Evolutionary conservation across 2,329 filamentous ascomycete genomes (phyloP).

Genomic region (Fusarium domesticum): DNA sequence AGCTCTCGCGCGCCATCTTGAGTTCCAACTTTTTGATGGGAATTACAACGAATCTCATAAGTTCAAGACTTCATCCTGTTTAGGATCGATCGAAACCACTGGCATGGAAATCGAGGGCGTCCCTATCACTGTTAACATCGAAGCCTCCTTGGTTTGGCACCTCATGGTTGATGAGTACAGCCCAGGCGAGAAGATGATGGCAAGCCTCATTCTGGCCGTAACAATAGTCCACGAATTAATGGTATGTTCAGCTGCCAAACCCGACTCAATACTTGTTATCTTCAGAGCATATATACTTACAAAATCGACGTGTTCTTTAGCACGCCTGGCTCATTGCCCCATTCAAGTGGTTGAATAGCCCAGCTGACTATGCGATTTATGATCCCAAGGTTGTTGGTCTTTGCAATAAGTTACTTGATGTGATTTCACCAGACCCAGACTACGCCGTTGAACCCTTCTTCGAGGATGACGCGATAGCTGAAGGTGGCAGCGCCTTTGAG

Average conservation of each 20-base stretch:
- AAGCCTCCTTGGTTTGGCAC: slow-evolving; percentile 25
- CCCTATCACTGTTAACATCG: slow-evolving; percentile 8
- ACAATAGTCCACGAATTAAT: slow-evolving; percentile 31
- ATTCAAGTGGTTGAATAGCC: slow-evolving; percentile 17
- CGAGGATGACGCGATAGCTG: slow-evolving; percentile 20
- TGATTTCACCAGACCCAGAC: slow-evolving; percentile 2
- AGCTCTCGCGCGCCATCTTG: neutral
- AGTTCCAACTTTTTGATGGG: neutral
- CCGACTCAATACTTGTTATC: neutral
- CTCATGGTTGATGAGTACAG: slow-evolving; percentile 23
- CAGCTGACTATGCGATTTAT: slow-evolving; percentile 13
- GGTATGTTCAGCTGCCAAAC: slow-evolving; percentile 16
- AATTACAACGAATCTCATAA: neutral
- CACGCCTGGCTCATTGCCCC: slow-evolving; percentile 15
- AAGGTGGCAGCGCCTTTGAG: slow-evolving; percentile 28
- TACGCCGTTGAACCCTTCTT: slow-evolving; percentile 22
- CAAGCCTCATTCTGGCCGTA: slow-evolving; percentile 17
- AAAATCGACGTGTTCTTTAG: slow-evolving; percentile 4
- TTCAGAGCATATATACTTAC: slow-evolving; percentile 3
- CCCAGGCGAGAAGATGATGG: slow-evolving; percentile 26
- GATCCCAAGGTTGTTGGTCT: slow-evolving; percentile 1
- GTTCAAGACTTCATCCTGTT: neutral
- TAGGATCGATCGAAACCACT: neutral
- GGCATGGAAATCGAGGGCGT: neutral
- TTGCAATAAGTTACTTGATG: slow-evolving; percentile 9